Evolutionary conservation across 257 asterid genomes (phyloP).

Genomic region (Ajuga chamaepitys): DNA sequence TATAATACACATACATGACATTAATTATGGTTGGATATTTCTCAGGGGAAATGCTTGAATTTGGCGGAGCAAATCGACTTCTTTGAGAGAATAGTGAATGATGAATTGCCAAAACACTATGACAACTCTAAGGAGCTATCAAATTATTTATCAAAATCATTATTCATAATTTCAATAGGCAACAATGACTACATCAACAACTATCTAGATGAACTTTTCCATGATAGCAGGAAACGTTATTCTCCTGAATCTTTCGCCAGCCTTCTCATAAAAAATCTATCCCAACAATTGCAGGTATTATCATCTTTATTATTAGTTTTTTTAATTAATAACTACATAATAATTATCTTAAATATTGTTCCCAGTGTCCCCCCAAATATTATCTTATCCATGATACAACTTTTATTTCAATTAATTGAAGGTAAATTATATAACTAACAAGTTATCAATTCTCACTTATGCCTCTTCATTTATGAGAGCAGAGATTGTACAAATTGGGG

Average conservation of each 20-base stretch:
- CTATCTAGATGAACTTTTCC: not conserved
- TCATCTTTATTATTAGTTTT: no score
- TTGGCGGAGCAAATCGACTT: not conserved
- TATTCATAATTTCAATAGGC: not conserved
- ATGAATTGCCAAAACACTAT: not conserved
- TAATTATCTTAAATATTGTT: no score
- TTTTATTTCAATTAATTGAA: no score
- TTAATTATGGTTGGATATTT: not conserved
- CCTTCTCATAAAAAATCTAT: not conserved
- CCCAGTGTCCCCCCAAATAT: no score
- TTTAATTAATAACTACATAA: no score
- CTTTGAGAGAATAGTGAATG: not conserved
- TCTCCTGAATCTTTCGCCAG: not conserved
- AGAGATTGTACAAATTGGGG: no score
- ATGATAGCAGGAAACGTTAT: not conserved
- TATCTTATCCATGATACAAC: no score
- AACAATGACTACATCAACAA: constrained; percentile 17
- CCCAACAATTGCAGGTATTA: not conserved
- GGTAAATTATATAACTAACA: no score
- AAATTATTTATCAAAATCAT: not conserved
- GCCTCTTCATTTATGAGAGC: no score
- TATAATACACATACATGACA: no score
- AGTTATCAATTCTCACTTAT: no score
- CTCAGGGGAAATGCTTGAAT: not conserved
- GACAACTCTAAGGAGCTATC: not conserved